Percentiles rank a stretch among this genome's conserved stretches.
phyloP scores from a whole-genome alignment of 2,329 filamentous ascomycete genomes.

The Reticulascus tulasneorum region DNA sequence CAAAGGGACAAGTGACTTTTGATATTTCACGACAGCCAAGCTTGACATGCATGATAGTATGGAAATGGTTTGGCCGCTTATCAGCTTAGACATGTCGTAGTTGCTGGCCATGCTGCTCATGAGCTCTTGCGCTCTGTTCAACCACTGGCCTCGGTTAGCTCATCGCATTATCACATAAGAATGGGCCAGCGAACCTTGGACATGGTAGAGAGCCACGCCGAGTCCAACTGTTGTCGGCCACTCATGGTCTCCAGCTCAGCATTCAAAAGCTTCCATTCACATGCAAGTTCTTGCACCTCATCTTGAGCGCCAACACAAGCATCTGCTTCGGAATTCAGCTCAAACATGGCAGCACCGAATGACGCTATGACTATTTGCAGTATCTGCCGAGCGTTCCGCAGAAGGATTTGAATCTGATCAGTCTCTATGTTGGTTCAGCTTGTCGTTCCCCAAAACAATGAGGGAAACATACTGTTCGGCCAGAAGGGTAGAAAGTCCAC shows the following conservation, averaged over 20 bases:
- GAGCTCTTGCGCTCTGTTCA: conserved; percentile 66
- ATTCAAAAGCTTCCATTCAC: conserved; percentile 56
- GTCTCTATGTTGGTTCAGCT: conserved; percentile 24
- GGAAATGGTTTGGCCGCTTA: conserved; percentile 38
- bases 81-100: conserved; percentile 69
- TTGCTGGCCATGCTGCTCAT: conserved; percentile 92
- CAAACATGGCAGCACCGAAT: conserved; percentile 51
- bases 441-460: background rate
- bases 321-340: conserved; percentile 17
- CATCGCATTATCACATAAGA: too few species aligned
- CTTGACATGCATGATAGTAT: conserved; percentile 7
- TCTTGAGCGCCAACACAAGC: conserved; percentile 32
- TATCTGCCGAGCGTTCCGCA: conserved; percentile 78
- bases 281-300: conserved; percentile 58
- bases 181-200: conserved; percentile 29
- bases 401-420: conserved; percentile 64
- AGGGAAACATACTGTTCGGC: conserved; percentile 50
- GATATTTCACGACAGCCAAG: background rate
- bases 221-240: conserved; percentile 22
- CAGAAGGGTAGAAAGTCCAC: conserved; percentile 75
- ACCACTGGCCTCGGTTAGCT: conserved; percentile 46
- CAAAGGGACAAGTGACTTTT: conserved; percentile 38
- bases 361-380: conserved; percentile 71
- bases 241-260: conserved; percentile 10
- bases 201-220: conserved; percentile 39